Percentiles rank a stretch among this genome's conserved stretches.
These are phyloP conservation scores for Metschnikowia kofuensis DNA, from an alignment of 805 yeast species.

Conservation along the genomic window DNA sequence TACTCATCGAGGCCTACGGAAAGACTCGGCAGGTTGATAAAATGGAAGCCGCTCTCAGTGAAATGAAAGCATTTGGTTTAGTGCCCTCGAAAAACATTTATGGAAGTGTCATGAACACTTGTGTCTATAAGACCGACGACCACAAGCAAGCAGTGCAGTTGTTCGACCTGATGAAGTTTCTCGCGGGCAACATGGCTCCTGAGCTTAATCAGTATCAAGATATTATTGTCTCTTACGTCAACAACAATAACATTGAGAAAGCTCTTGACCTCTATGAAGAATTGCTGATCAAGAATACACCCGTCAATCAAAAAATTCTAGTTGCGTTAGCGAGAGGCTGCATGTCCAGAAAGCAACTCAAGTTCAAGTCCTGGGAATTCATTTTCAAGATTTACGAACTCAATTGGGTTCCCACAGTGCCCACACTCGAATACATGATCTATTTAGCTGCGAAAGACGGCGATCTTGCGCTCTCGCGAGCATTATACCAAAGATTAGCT, in stretches of 20 bases:
- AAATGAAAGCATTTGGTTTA: conserved; percentile 36
- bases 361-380: conserved; percentile 71
- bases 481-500: conserved; percentile 51
- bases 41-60: conserved; percentile 35
- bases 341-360: conserved; percentile 46
- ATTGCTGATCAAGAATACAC: conserved; percentile 39
- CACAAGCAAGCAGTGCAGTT: conserved; percentile 63
- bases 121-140: conserved; percentile 49
- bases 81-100: conserved; percentile 47
- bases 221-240: conserved; percentile 64
- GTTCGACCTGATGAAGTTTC: conserved; percentile 83
- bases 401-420: conserved; percentile 41
- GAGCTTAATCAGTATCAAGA: conserved; percentile 65
- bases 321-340: conserved; percentile 69
- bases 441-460: conserved; percentile 78
- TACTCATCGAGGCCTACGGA: conserved; percentile 46
- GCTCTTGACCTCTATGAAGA: conserved; percentile 77
- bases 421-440: conserved; percentile 65
- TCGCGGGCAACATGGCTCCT: conserved; percentile 65
- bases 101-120: conserved; percentile 58
- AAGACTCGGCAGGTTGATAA: conserved; percentile 35
- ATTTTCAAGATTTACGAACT: conserved; percentile 59
- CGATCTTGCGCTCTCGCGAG: conserved; percentile 69
- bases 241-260: conserved; percentile 61
- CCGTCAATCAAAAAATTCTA: conserved; percentile 36